These are phyloP conservation scores for Plasmodium ovale DNA, from an alignment of 169 alveolate genomes.

Conservation along the genomic window DNA sequence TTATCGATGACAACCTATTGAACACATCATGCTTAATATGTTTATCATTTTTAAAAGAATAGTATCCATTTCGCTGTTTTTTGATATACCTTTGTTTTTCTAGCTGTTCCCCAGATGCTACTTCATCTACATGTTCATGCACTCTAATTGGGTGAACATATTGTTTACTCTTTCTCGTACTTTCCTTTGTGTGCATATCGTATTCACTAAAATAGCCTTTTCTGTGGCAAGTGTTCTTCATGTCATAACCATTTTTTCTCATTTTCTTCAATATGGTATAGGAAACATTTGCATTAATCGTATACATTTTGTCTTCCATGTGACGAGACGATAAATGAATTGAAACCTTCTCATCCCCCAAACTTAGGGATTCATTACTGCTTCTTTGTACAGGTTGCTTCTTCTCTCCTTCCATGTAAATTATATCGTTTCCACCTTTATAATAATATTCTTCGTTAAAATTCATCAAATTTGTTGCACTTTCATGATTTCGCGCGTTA, in stretches of 20 bases:
- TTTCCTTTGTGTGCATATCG: constrained; percentile 15
- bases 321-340: neutral
- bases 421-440: neutral
- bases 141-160: neutral
- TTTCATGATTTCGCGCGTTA: neutral
- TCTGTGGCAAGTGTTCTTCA: neutral
- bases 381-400: neutral
- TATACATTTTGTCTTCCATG: neutral
- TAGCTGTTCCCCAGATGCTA: neutral
- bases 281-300: constrained; percentile 21
- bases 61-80: neutral
- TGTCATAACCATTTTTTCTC: constrained; percentile 9
- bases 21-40: neutral
- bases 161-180: neutral
- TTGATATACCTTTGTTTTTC: neutral
- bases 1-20: neutral
- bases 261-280: constrained; percentile 5
- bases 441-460: neutral
- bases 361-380: neutral
- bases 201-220: constrained; percentile 55
- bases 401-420: neutral
- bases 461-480: constrained; percentile 4
- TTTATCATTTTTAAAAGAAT: constrained; percentile 12
- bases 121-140: neutral
- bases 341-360: constrained; percentile 1